Evolutionary conservation across 805 yeast species (phyloP).

Genomic region (Candida easanensis): DNA sequence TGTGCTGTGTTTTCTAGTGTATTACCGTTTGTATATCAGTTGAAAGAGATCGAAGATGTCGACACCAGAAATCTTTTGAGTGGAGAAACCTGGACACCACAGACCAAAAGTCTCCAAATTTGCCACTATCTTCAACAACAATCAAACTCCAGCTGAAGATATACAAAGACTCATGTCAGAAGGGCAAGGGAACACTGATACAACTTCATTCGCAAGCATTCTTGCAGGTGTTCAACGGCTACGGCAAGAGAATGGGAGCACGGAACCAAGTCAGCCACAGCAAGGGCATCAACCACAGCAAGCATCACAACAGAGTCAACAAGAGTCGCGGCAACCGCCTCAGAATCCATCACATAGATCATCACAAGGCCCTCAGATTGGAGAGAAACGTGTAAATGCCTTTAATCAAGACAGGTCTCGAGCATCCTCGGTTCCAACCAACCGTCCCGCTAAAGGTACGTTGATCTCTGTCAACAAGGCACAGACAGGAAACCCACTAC

Average conservation of each 20-base stretch:
- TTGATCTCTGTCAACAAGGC: slow-evolving; percentile 57
- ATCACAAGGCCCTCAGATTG: slow-evolving; percentile 2
- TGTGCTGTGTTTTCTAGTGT: background rate
- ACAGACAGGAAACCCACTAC: slow-evolving; percentile 71
- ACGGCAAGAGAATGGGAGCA: slow-evolving; percentile 29
- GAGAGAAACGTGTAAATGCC: slow-evolving; percentile 24
- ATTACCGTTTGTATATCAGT: background rate
- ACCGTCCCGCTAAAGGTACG: slow-evolving; percentile 17
- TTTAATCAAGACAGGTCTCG: slow-evolving; percentile 21
- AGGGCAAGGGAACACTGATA: slow-evolving; percentile 32
- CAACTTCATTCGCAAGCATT: slow-evolving; percentile 68
- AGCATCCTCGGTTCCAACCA: slow-evolving; percentile 11
- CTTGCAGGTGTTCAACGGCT: slow-evolving; percentile 65
- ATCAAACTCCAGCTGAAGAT: no score
- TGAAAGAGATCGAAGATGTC: no score
- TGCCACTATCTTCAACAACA: no score
- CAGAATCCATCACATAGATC: background rate
- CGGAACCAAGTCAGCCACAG: slow-evolving; percentile 2
- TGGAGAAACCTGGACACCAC: slow-evolving; percentile 6
- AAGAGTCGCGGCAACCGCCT: no score
- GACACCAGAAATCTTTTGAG: no score
- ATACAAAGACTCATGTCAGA: background rate
- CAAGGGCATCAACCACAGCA: slow-evolving; percentile 1
- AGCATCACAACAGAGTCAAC: no score
- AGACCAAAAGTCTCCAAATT: slow-evolving; percentile 1